A percentile compares a stretch with the other conserved stretches of the same genome.
Conservation (phyloP, 2,329 filamentous ascomycete genomes). For the Tolypocladium ophioglossoides region DNA sequence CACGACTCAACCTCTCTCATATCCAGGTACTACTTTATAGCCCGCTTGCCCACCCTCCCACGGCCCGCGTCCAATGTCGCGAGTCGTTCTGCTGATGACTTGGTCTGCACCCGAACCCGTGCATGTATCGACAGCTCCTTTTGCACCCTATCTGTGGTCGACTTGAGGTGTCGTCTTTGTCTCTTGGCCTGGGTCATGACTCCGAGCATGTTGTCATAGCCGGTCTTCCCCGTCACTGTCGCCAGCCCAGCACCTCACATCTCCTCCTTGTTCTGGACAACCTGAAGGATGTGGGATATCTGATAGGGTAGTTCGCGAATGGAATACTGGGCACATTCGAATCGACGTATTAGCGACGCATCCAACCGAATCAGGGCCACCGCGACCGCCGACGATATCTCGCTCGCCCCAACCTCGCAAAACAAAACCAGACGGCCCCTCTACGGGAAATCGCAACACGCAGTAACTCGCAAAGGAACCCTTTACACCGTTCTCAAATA, state of each 20-base stretch:
- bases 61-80: background rate
- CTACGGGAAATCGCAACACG: background rate
- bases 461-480: background rate
- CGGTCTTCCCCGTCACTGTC: background rate
- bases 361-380: background rate
- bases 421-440: too few species aligned
- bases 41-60: conserved; percentile 14
- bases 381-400: background rate
- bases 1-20: conserved; percentile 4
- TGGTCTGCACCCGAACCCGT: background rate
- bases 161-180: background rate
- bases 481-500: background rate
- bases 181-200: background rate
- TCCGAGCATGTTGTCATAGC: background rate
- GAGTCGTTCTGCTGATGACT: background rate
- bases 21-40: conserved; percentile 16
- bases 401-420: background rate
- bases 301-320: background rate
- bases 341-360: background rate
- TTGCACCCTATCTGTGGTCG: background rate
- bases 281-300: background rate
- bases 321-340: background rate
- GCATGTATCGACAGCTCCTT: background rate
- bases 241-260: background rate
- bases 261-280: background rate